These are phyloP conservation scores for Protoeuglena noctilucae DNA, from an alignment of 139 green algal species.

Conservation along the genomic window DNA sequence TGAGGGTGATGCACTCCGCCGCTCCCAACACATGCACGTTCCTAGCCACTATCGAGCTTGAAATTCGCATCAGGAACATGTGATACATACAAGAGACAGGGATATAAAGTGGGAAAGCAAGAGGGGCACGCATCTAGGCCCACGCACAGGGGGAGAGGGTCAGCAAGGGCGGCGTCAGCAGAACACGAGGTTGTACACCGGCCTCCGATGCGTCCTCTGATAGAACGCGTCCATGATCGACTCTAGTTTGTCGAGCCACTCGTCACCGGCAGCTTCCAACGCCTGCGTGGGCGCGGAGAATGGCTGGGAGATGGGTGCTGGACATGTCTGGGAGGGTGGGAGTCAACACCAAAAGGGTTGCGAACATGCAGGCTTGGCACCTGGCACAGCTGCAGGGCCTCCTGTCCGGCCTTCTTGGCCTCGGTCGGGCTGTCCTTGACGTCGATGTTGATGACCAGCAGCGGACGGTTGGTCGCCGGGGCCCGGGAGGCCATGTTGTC, in stretches of 20 bases:
- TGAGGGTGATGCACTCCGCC: too few relatives aligned
- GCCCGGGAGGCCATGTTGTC: too few relatives aligned
- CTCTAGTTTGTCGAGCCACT: constrained; percentile 54
- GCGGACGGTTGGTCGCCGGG: too few relatives aligned
- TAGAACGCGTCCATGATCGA: constrained; percentile 40
- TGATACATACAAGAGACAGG: too few relatives aligned
- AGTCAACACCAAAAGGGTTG: not conserved
- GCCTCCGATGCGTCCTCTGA: constrained; percentile 23
- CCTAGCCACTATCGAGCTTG: too few relatives aligned
- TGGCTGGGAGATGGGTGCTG: not conserved
- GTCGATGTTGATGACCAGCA: constrained; percentile 76
- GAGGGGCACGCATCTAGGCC: too few relatives aligned
- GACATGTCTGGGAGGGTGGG: not conserved
- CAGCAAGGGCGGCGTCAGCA: constrained; percentile 23
- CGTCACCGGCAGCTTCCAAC: constrained; percentile 28
- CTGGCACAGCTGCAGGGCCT: constrained; percentile 49
- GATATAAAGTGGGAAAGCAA: too few relatives aligned
- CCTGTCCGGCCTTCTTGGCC: constrained; percentile 47
- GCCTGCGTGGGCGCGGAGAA: constrained; percentile 7
- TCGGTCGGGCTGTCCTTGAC: constrained; percentile 72
- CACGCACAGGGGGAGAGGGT: too few relatives aligned
- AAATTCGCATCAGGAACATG: too few relatives aligned
- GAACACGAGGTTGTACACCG: constrained; percentile 53
- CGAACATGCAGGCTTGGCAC: constrained; percentile 26
- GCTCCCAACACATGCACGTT: too few relatives aligned